A percentile compares a stretch with the other conserved stretches of the same genome.
phyloP scores from a whole-genome alignment of 192 early-diverging fungal genomes.

The Backusella luteola region DNA sequence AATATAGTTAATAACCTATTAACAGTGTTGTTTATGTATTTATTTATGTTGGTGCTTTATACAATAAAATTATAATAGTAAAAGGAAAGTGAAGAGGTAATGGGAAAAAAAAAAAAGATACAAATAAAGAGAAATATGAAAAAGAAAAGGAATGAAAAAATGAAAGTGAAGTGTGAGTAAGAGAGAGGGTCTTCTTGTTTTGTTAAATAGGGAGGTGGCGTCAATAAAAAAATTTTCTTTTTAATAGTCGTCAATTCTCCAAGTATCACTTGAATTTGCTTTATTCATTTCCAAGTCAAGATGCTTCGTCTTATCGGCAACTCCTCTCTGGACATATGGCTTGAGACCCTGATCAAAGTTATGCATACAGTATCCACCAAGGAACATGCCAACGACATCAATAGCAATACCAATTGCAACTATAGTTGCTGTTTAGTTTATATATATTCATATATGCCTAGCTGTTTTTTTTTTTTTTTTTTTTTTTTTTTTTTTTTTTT shows the following conservation, averaged over 20 bases:
- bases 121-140: not conserved
- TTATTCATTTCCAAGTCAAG: slow-evolving; percentile 20
- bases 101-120: not conserved
- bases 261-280: slow-evolving; percentile 14
- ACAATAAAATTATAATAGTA: not conserved
- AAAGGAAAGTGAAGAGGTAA: not conserved
- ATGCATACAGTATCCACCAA: slow-evolving; percentile 28
- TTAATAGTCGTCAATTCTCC: slow-evolving; percentile 35
- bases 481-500: not conserved
- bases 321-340: slow-evolving; percentile 35
- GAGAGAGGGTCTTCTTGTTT: not conserved
- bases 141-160: not conserved
- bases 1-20: not conserved
- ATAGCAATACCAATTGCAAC: slow-evolving; percentile 26
- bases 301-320: slow-evolving; percentile 13
- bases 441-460: not conserved
- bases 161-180: not conserved
- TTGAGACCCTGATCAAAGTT: slow-evolving; percentile 38
- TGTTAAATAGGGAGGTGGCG: not conserved
- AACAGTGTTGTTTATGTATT: not conserved
- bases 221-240: not conserved
- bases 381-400: slow-evolving; percentile 13
- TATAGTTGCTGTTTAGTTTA: not conserved
- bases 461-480: not conserved
- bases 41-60: not conserved